A percentile compares a stretch with the other conserved stretches of the same genome.
These are phyloP conservation scores for Heterobasidion occidentale DNA, from an alignment of 1,284 basidiomycete species.

Conservation along the genomic window DNA sequence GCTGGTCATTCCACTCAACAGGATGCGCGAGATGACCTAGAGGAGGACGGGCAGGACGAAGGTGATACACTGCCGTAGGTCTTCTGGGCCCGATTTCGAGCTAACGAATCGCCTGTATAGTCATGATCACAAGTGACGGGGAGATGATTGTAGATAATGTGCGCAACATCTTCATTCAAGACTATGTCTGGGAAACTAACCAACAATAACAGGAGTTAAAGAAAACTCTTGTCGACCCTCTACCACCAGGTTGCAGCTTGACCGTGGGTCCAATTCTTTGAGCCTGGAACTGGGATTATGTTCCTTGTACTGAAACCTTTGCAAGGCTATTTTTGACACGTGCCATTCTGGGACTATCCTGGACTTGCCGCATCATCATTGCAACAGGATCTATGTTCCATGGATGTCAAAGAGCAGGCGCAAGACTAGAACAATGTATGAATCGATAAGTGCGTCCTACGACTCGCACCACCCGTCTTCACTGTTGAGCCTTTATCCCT, in stretches of 20 bases:
- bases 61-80: constrained; percentile 2
- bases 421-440: constrained; percentile 9
- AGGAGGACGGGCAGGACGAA: constrained; percentile 14
- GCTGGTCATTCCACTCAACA: constrained; percentile 13
- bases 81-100: background rate
- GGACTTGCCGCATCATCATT: constrained; percentile 5
- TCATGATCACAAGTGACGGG: constrained; percentile 9
- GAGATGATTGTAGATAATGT: constrained; percentile 12
- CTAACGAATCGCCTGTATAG: constrained; percentile 1
- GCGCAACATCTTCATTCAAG: background rate
- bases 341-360: constrained; percentile 12
- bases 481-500: no score
- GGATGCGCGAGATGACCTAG: constrained; percentile 4
- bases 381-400: constrained; percentile 6
- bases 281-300: background rate
- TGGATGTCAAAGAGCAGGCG: constrained; percentile 11
- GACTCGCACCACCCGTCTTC: no score
- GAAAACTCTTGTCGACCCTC: constrained; percentile 8
- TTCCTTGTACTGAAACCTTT: background rate
- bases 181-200: background rate
- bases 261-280: constrained; percentile 4
- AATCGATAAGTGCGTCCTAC: constrained; percentile 4
- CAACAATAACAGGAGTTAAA: constrained; percentile 7
- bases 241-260: constrained; percentile 7
- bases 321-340: constrained; percentile 10